Percentiles rank a stretch among this genome's conserved stretches.
Evolutionary conservation across 75 land plant genomes (phyloP).

Genomic region (Cunninghamia lanceolata): DNA sequence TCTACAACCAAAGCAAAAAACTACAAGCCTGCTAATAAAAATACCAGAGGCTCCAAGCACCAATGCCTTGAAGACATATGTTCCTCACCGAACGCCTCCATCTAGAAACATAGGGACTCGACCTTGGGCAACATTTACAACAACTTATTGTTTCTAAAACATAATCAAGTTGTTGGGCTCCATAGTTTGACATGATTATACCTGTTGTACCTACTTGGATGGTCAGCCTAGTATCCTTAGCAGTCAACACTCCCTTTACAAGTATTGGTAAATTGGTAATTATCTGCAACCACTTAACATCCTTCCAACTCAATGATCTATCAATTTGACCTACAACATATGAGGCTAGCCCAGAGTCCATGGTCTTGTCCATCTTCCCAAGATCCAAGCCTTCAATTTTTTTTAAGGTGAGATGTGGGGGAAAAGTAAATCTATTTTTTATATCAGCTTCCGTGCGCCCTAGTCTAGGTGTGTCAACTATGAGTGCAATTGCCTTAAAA

Average conservation of each 20-base stretch:
- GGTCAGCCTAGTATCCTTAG: slow-evolving; percentile 83
- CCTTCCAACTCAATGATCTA: slow-evolving; percentile 94
- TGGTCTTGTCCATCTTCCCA: slow-evolving; percentile 85
- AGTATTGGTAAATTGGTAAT: slow-evolving; percentile 85
- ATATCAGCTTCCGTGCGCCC: slow-evolving; percentile 92
- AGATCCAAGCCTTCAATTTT: slow-evolving; percentile 96
- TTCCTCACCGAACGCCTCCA: slow-evolving; percentile 97
- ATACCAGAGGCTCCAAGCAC: slow-evolving; percentile 97
- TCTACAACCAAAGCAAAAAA: slow-evolving; percentile 87
- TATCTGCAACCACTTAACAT: slow-evolving; percentile 92
- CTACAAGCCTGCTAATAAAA: slow-evolving; percentile 93
- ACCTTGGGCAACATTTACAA: slow-evolving; percentile 92
- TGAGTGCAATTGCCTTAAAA: slow-evolving; percentile 86
- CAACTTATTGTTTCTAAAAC: slow-evolving; percentile 84
- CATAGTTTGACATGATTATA: slow-evolving; percentile 96
- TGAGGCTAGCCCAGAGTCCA: slow-evolving; percentile 96
- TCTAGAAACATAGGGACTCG: slow-evolving; percentile 92
- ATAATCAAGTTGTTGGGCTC: slow-evolving; percentile 97
- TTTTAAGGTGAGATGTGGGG: slow-evolving; percentile 80
- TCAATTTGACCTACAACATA: slow-evolving; percentile 96
- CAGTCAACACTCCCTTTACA: slow-evolving; percentile 87
- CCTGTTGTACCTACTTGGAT: slow-evolving; percentile 86
- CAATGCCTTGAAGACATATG: slow-evolving; percentile 95
- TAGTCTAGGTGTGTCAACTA: slow-evolving; percentile 83
- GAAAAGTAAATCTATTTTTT: slow-evolving; percentile 89